phyloP scores from a whole-genome alignment of 257 asterid genomes.

The Gentiana macrophylla region DNA sequence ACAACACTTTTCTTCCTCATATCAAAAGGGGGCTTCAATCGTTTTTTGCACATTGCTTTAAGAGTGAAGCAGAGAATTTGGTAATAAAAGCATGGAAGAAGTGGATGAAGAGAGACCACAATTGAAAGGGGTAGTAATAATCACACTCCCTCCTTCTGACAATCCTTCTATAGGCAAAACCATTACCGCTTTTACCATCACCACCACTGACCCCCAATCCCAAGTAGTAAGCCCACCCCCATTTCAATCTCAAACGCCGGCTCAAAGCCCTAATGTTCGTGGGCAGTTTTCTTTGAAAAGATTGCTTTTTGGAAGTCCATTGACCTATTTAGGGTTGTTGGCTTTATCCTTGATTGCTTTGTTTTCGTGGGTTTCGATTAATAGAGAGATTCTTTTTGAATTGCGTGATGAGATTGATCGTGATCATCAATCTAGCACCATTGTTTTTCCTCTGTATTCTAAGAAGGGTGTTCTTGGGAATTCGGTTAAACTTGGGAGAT shows the following conservation, averaged over 20 bases:
- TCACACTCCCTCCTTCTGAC: slow-evolving; percentile 56
- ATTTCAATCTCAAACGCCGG: slow-evolving; percentile 6
- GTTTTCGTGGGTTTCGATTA: slow-evolving; percentile 34
- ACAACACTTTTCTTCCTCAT: no score
- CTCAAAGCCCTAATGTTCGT: slow-evolving; percentile 6
- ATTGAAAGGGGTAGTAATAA: slow-evolving; percentile 49
- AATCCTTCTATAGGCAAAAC: slow-evolving; percentile 68
- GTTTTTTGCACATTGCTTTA: neutral
- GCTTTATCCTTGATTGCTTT: slow-evolving; percentile 33
- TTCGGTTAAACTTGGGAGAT: slow-evolving; percentile 39
- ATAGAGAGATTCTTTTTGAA: slow-evolving; percentile 25
- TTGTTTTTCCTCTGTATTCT: slow-evolving; percentile 47
- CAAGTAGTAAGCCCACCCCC: slow-evolving; percentile 6
- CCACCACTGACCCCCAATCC: slow-evolving; percentile 10
- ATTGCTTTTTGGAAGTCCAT: slow-evolving; percentile 14
- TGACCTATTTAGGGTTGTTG: slow-evolving; percentile 23
- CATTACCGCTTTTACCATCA: slow-evolving; percentile 52
- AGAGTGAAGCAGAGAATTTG: neutral
- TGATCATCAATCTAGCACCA: slow-evolving; percentile 25
- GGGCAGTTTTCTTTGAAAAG: slow-evolving; percentile 11
- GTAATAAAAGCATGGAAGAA: slow-evolving; percentile 13
- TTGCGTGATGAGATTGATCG: slow-evolving; percentile 26
- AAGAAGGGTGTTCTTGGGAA: slow-evolving; percentile 22
- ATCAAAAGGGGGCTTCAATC: no score
- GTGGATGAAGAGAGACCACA: slow-evolving; percentile 9